These are phyloP conservation scores for Phycomyces blakesleeanus DNA, from an alignment of 192 early-diverging fungal genomes.

Conservation along the genomic window DNA sequence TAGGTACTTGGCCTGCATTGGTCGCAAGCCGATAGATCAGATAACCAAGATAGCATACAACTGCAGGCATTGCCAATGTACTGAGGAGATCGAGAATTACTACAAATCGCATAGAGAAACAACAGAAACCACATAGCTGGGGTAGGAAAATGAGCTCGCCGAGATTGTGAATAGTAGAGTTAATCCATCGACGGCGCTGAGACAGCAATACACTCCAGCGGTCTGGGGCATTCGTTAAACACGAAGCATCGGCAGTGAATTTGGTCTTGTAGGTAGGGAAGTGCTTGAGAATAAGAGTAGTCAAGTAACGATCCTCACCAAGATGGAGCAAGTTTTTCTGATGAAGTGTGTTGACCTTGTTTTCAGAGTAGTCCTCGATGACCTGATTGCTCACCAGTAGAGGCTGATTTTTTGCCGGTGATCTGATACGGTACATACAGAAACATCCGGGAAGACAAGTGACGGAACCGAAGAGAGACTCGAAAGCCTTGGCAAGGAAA, in stretches of 20 bases:
- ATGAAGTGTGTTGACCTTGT: slow-evolving; percentile 93
- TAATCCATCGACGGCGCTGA: slow-evolving; percentile 99
- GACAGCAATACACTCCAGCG: slow-evolving; percentile 90
- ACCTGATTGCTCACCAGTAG: slow-evolving; percentile 84
- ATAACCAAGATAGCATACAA: slow-evolving; percentile 83
- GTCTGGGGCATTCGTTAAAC: slow-evolving; percentile 91
- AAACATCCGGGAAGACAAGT: slow-evolving; percentile 98
- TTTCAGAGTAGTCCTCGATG: slow-evolving; percentile 91
- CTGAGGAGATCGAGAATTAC: slow-evolving; percentile 92
- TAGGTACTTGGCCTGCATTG: slow-evolving; percentile 61
- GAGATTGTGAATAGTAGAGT: slow-evolving; percentile 98
- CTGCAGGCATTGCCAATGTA: slow-evolving; percentile 91
- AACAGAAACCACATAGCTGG: slow-evolving; percentile 94
- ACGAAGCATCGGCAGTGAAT: slow-evolving; percentile 88
- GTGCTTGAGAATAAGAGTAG: slow-evolving; percentile 89
- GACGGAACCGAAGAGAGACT: slow-evolving; percentile 93
- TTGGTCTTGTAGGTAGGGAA: slow-evolving; percentile 93
- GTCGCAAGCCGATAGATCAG: slow-evolving; percentile 62
- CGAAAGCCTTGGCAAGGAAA: slow-evolving; percentile 93
- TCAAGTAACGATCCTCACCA: slow-evolving; percentile 97
- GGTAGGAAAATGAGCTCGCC: slow-evolving; percentile 89
- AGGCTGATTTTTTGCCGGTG: slow-evolving; percentile 83
- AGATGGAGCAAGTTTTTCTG: slow-evolving; percentile 97
- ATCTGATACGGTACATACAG: slow-evolving; percentile 95
- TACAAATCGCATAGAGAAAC: slow-evolving; percentile 95